Conservation (phyloP, 805 yeast species). For the Sugiyamaella lignohabitans region DNA sequence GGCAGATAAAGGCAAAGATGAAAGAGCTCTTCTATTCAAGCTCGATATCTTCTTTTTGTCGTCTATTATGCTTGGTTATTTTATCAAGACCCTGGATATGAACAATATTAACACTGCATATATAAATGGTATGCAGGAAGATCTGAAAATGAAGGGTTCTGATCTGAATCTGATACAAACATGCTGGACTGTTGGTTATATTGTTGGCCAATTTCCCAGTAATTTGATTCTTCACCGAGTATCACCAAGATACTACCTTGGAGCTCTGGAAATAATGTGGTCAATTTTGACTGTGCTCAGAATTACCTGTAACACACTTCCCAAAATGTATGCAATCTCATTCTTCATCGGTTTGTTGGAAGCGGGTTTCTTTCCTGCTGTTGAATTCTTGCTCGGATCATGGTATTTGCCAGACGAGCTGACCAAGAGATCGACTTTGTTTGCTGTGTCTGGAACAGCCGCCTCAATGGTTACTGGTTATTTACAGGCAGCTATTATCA, state of each 20-base stretch:
- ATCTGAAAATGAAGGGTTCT: slow-evolving; percentile 36
- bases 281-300: slow-evolving; percentile 37
- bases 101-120: slow-evolving; percentile 41
- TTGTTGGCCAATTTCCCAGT: slow-evolving; percentile 47
- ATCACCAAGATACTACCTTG: slow-evolving; percentile 41
- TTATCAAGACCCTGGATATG: slow-evolving; percentile 41
- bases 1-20: slow-evolving; percentile 35
- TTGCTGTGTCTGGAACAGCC: slow-evolving; percentile 27
- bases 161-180: slow-evolving; percentile 42
- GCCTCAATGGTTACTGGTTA: slow-evolving; percentile 51
- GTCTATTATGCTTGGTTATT: slow-evolving; percentile 42
- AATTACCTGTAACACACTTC: slow-evolving; percentile 40
- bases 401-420: slow-evolving; percentile 30
- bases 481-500: slow-evolving; percentile 49
- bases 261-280: slow-evolving; percentile 42
- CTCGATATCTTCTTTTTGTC: slow-evolving; percentile 37
- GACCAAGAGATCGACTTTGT: slow-evolving; percentile 27
- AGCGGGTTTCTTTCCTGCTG: slow-evolving; percentile 30
- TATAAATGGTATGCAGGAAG: slow-evolving; percentile 43
- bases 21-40: slow-evolving; percentile 32
- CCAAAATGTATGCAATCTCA: slow-evolving; percentile 32
- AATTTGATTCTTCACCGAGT: slow-evolving; percentile 35
- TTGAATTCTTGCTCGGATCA: slow-evolving; percentile 26
- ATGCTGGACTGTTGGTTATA: slow-evolving; percentile 46
- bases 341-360: slow-evolving; percentile 31